Conservation (phyloP, 352 stramenopile species). For the Globisporangium uncinulatum region DNA sequence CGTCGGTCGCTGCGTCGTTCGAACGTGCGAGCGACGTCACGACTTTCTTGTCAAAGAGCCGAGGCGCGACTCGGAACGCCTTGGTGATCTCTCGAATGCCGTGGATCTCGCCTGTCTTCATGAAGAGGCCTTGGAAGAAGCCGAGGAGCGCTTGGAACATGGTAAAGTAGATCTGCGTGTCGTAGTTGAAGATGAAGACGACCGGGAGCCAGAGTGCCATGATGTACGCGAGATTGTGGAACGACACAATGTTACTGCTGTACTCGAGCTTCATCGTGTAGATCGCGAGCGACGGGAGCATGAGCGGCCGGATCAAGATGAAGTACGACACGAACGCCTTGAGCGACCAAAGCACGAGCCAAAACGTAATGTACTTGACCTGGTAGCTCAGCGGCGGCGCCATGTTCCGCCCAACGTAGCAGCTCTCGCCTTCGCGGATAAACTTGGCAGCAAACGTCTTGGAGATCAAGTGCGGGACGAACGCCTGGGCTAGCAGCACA, state of each 20-base stretch:
- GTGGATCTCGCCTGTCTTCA: constrained; percentile 71
- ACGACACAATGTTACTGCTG: constrained; percentile 50
- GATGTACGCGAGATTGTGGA: constrained; percentile 68
- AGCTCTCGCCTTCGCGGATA: constrained; percentile 58
- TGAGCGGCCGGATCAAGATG: constrained; percentile 55
- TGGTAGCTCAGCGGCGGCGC: constrained; percentile 47
- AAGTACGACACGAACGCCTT: constrained; percentile 71
- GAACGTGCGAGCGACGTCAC: constrained; percentile 57
- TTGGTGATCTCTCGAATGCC: constrained; percentile 64
- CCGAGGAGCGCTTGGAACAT: constrained; percentile 59
- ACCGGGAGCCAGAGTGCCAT: constrained; percentile 55
- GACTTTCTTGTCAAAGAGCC: constrained; percentile 69
- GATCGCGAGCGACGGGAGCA: constrained; percentile 63
- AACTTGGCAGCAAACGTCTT: constrained; percentile 64
- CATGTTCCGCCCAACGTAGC: constrained; percentile 69
- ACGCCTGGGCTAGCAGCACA: constrained; percentile 39
- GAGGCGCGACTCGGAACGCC: constrained; percentile 55
- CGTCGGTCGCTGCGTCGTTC: constrained; percentile 47
- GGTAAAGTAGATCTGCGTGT: constrained; percentile 79
- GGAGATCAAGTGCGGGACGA: constrained; percentile 36
- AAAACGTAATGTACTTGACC: constrained; percentile 63
- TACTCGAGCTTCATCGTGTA: constrained; percentile 64
- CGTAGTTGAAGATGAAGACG: constrained; percentile 76
- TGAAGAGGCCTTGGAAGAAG: constrained; percentile 42
- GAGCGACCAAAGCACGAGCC: constrained; percentile 47